Evolutionary conservation across 768 basidiomycete genomes (phyloP).

Genomic region (Mycena amicta): DNA sequence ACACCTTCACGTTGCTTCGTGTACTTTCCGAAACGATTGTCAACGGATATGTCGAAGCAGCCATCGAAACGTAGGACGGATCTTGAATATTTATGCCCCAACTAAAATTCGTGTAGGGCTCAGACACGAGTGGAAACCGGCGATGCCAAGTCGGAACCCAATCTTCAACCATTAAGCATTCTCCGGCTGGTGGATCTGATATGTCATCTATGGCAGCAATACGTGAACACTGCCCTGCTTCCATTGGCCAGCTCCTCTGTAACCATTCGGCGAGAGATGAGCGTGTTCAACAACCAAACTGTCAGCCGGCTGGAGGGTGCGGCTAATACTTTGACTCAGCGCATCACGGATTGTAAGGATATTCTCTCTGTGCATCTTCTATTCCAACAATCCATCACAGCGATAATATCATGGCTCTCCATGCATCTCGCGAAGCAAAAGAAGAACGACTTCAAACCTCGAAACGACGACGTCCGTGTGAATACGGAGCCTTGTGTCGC

Average conservation of each 20-base stretch:
- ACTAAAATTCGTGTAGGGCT: constrained; percentile 50
- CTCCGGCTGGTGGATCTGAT: constrained; percentile 81
- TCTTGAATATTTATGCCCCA: no score
- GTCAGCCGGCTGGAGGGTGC: constrained; percentile 84
- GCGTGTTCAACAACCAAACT: constrained; percentile 86
- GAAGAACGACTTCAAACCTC: constrained; percentile 94
- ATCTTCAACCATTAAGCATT: constrained; percentile 63
- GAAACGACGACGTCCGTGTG: constrained; percentile 92
- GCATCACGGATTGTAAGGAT: constrained; percentile 75
- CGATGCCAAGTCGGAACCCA: constrained; percentile 83
- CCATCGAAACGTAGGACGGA: constrained; percentile 82
- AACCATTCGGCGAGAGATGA: constrained; percentile 90
- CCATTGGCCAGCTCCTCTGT: constrained; percentile 86
- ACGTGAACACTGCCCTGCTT: constrained; percentile 86
- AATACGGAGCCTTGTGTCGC: constrained; percentile 91
- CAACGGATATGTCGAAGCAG: constrained; percentile 84
- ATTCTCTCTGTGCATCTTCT: neutral
- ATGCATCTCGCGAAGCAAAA: constrained; percentile 88
- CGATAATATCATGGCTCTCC: constrained; percentile 73
- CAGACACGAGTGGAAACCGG: constrained; percentile 68
- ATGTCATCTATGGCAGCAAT: constrained; percentile 96
- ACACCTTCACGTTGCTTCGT: constrained; percentile 79
- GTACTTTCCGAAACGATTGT: constrained; percentile 88
- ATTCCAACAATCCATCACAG: constrained; percentile 38
- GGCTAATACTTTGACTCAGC: constrained; percentile 78